Percentiles rank a stretch among this genome's conserved stretches.
These are phyloP conservation scores for Marasmius tenuissimus DNA, from an alignment of 1,284 basidiomycete species.

Conservation along the genomic window DNA sequence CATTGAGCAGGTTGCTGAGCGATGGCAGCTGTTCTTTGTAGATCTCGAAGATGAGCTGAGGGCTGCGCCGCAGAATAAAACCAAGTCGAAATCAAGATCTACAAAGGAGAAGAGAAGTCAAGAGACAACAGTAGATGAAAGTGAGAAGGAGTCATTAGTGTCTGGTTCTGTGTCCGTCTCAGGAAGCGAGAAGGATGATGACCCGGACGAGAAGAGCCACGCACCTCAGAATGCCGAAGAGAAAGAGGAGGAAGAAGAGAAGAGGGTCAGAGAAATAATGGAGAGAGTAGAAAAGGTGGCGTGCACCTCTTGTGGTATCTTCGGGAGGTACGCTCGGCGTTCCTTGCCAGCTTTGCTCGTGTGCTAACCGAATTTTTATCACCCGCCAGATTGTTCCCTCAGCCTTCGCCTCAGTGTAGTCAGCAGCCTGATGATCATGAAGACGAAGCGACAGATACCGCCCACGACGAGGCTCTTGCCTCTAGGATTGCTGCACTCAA, in stretches of 20 bases:
- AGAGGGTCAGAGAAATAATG: slow-evolving; percentile 25
- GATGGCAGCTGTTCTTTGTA: slow-evolving; percentile 9
- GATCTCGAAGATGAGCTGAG: slow-evolving; percentile 12
- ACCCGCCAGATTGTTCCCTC: slow-evolving; percentile 5
- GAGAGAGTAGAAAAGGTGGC: slow-evolving; percentile 41
- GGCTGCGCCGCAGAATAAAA: slow-evolving; percentile 5
- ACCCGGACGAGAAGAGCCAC: slow-evolving; percentile 20
- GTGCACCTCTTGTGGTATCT: slow-evolving; percentile 6
- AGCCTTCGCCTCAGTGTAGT: slow-evolving; percentile 6
- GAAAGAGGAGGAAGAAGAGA: slow-evolving; percentile 28
- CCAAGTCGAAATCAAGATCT: not conserved
- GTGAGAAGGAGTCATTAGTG: slow-evolving; percentile 23
- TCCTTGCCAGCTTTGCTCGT: not conserved
- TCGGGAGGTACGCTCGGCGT: slow-evolving; percentile 6
- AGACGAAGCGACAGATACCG: slow-evolving; percentile 65
- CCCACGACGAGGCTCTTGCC: slow-evolving; percentile 85
- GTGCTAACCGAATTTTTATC: not conserved
- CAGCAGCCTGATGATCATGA: slow-evolving; percentile 1
- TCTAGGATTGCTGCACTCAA: slow-evolving; percentile 89
- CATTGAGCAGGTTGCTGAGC: slow-evolving; percentile 9
- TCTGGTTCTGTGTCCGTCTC: not conserved
- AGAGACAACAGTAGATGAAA: slow-evolving; percentile 23
- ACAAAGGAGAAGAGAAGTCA: slow-evolving; percentile 17
- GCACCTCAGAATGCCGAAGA: slow-evolving; percentile 22
- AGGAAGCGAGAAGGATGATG: slow-evolving; percentile 21